phyloP scores from a whole-genome alignment of 768 basidiomycete species.

The Tephrocybe sp. region DNA sequence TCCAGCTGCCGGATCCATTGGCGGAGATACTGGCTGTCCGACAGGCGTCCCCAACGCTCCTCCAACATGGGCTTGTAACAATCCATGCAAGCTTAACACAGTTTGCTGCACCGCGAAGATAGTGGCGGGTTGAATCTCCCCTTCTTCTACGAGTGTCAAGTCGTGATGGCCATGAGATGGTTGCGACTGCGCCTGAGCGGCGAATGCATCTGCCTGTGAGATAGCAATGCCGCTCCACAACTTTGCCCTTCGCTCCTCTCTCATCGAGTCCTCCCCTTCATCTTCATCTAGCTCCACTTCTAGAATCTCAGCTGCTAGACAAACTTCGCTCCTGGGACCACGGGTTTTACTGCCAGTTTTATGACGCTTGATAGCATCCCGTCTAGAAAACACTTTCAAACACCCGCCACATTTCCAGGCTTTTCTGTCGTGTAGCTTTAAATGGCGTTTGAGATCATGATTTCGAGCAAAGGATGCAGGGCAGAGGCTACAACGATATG shows the following conservation, averaged over 20 bases:
- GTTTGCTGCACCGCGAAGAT: conserved; percentile 51
- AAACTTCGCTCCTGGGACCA: conserved; percentile 51
- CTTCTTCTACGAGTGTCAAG: conserved; percentile 50
- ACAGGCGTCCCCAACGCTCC: conserved; percentile 47
- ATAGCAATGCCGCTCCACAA: conserved; percentile 65
- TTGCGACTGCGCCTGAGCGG: conserved; percentile 14
- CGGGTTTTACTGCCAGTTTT: conserved; percentile 59
- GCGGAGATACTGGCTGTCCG: conserved; percentile 26
- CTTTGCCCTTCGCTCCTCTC: conserved; percentile 61
- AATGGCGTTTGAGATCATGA: conserved; percentile 80
- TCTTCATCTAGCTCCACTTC: conserved; percentile 56
- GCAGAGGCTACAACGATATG: conserved; percentile 62
- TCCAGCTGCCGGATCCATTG: conserved; percentile 48
- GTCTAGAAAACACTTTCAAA: conserved; percentile 70
- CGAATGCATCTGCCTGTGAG: conserved; percentile 32
- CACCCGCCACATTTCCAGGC: conserved; percentile 78
- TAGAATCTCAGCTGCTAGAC: conserved; percentile 56
- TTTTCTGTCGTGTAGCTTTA: conserved; percentile 67
- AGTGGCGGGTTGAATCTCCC: conserved; percentile 52
- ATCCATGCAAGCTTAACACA: conserved; percentile 53
- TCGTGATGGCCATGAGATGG: conserved; percentile 25
- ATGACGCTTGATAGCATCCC: conserved; percentile 79
- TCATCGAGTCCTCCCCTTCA: conserved; percentile 42
- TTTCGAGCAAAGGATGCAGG: conserved; percentile 78
- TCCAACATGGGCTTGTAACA: conserved; percentile 59